Base-by-base conservation (phyloP, 164 flowering plant genomes). In the Aristolochia californica region DNA sequence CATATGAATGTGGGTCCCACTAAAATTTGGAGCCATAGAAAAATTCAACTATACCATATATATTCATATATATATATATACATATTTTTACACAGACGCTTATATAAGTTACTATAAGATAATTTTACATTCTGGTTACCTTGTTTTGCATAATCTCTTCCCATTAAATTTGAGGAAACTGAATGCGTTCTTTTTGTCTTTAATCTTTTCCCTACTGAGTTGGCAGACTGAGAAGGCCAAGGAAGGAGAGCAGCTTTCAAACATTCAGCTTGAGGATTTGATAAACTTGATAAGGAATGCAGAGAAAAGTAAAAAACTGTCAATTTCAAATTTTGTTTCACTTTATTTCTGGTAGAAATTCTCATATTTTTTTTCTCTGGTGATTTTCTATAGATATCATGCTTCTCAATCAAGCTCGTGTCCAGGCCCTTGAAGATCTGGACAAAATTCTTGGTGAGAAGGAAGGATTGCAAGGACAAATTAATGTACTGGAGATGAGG, bases 331-430 rank as follows among this genome's bases (percentile, higher is more conserved):
- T 0, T 10, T 14, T 11, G 15, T 21, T 23, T 54, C 43, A 52
- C 53, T 65, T 9, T 48, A 57, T 1, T 43, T 47, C 54, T 45
- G 55, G 62, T 55, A 20, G 22, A 43, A 54, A 56, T n/a, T 7
- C 38, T 50, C 30, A 30, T 43, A 18, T 52, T 18, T 55, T 28
- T 61, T 23, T 55, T 43, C 13, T 18, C 59, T 43, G 18, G 18
- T 17, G 22, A 0, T 5, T 43, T 58, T 49, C 73, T 27, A 48
- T 68, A 93, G 98, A 93, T 77, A 70, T 93, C 58, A 77, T 82
- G 64, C 91, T 88, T 65, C 89, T 93, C 65, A 87, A 93, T 62
- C 73, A 81, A 81, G 97, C 97, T 51, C 84, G 98, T 28, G 60
- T 87, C 57, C 78, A 71, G 66, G 96, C 91, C 48, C 78, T 89